A percentile compares a stretch with the other conserved stretches of the same genome.
Evolutionary conservation across 306 rosid genomes (phyloP).

Genomic region (Pachyrhizus erosus): DNA sequence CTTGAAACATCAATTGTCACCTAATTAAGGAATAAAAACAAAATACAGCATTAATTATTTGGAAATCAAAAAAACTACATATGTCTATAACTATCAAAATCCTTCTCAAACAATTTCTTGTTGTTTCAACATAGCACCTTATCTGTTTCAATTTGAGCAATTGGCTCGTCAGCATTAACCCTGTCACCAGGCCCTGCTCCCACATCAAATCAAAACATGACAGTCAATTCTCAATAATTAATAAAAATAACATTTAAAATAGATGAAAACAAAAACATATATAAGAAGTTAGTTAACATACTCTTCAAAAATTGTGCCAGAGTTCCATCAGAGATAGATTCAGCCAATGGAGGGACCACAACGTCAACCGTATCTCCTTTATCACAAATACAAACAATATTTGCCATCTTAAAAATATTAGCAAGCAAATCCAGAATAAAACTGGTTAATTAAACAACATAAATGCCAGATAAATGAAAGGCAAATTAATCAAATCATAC

Average conservation of each 20-base stretch:
- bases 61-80: not conserved
- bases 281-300: constrained; percentile 45
- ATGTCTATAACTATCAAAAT: constrained; percentile 18
- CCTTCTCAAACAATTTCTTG: constrained; percentile 35
- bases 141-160: constrained; percentile 91
- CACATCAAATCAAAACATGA: constrained; percentile 41
- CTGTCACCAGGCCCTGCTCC: constrained; percentile 74
- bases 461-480: constrained; percentile 22
- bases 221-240: constrained; percentile 38
- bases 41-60: constrained; percentile 10
- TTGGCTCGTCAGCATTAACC: constrained; percentile 77
- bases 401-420: constrained; percentile 31
- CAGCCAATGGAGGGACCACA: constrained; percentile 83
- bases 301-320: constrained; percentile 81
- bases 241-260: constrained; percentile 11
- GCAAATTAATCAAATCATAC: not conserved
- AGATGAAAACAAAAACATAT: not conserved
- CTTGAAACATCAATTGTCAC: constrained; percentile 88
- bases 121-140: constrained; percentile 57
- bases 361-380: constrained; percentile 76
- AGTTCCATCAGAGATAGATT: constrained; percentile 82
- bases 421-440: constrained; percentile 8
- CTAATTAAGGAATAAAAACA: constrained; percentile 50
- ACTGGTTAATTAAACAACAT: not conserved
- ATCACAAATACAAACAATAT: constrained; percentile 41